A percentile compares a stretch with the other conserved stretches of the same genome.
phyloP scores from a whole-genome alignment of 192 early-diverging fungal species.

The Coemansia sp. region DNA sequence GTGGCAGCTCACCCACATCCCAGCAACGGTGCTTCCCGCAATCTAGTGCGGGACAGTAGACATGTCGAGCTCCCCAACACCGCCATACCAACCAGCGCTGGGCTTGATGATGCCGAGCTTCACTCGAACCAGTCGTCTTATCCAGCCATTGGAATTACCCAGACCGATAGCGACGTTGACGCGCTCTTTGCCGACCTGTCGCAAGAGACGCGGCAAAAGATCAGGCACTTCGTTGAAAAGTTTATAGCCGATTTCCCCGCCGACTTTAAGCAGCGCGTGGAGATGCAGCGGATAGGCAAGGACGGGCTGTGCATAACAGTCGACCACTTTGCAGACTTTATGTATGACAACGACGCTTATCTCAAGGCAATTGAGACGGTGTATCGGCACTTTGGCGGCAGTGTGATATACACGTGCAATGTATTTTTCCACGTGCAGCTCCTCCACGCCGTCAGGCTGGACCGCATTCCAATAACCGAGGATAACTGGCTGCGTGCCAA shows the following conservation, averaged over 20 bases:
- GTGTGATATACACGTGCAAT: slow-evolving; percentile 27
- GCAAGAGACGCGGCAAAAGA: slow-evolving; percentile 15
- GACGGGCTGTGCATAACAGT: slow-evolving; percentile 28
- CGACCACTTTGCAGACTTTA: slow-evolving; percentile 29
- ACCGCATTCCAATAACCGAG: slow-evolving; percentile 26
- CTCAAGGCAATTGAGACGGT: slow-evolving; percentile 28
- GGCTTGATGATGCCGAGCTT: slow-evolving; percentile 13
- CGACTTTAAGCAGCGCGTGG: slow-evolving; percentile 44
- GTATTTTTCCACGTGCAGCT: slow-evolving; percentile 42
- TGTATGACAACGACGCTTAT: slow-evolving; percentile 19
- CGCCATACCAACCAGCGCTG: not conserved
- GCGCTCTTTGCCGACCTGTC: slow-evolving; percentile 22
- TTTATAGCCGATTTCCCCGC: slow-evolving; percentile 24
- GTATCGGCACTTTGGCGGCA: slow-evolving; percentile 21
- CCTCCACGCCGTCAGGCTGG: slow-evolving; percentile 10
- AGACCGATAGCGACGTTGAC: slow-evolving; percentile 22
- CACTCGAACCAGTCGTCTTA: slow-evolving; percentile 13
- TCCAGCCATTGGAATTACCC: slow-evolving; percentile 10
- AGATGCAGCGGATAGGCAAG: slow-evolving; percentile 12
- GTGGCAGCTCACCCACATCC: slow-evolving; percentile 5
- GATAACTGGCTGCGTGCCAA: slow-evolving; percentile 29
- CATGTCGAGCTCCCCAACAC: slow-evolving; percentile 12
- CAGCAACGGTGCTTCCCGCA: not conserved
- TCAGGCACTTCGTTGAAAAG: slow-evolving; percentile 28
- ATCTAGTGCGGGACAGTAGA: slow-evolving; percentile 28